Base-by-base conservation (phyloP, 2,329 filamentous ascomycete species). In the Trichoderma arundinaceum region DNA sequence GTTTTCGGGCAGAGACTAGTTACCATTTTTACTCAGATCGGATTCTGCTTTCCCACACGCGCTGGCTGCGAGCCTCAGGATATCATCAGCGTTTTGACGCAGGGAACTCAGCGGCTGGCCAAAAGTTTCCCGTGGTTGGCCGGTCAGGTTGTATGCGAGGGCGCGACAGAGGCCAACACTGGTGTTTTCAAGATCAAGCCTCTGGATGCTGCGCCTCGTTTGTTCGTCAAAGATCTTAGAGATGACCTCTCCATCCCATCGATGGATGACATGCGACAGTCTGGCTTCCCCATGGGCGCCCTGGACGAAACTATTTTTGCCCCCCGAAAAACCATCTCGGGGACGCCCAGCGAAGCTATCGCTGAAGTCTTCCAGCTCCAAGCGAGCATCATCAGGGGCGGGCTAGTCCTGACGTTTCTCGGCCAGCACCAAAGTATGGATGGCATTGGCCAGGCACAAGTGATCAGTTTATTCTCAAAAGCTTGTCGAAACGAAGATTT, bases 401-500 rank as follows among this genome's bases (percentile, higher is more conserved):
- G 51, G n/a, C 38, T 53, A n/a, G 51, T 53, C 8, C n/a, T 53
- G 32, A 53, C 51, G 10, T 53, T 53, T 32, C 33, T 53, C 1
- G 51, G 51, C 7, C 51, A 53, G 7, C 51, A 53, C 2, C 51
- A 53, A 5, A 53, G n/a, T n/a, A 53, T 53, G 51, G 51, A 53
- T n/a, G 38, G 35, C 6, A 15, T 53, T n/a, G 33, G 51, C 32
- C 51, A 53, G 13, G 51, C 32, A 8, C 51, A 53, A n/a, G 13
- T 53, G 17, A 53, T 53, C n/a, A n/a, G 13, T 39, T 32, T 53
- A 32, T 32, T 53, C n/a, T 53, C 51, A 0, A 53, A 53, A 8
- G 51, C 51, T n/a, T 53, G 33, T 1, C 33, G 38, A 38, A 10
- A 19, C 8, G 51, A 39, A 6, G 0, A 9, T 2, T 53, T 53